Conservation (phyloP, 352 stramenopile genomes). For the Phytophthora tubulina region DNA sequence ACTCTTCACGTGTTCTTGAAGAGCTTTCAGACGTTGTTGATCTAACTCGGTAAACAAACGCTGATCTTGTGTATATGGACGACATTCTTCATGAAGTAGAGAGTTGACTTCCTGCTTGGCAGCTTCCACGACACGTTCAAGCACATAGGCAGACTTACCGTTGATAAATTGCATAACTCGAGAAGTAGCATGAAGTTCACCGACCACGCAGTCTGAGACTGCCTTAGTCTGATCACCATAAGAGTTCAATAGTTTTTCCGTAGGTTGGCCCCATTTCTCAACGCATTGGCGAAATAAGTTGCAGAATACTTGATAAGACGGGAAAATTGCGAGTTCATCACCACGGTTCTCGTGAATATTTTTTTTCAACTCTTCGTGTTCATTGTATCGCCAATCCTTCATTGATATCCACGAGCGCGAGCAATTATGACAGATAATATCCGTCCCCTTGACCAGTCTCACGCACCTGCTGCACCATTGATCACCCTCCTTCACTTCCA, state of each 20-base stretch:
- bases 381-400: conserved; percentile 34
- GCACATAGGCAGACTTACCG: conserved; percentile 10
- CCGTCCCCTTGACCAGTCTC: conserved; percentile 2
- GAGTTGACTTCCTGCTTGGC: conserved; percentile 26
- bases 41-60: not conserved
- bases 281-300: not conserved
- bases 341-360: conserved; percentile 44
- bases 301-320: conserved; percentile 55
- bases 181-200: too few species aligned
- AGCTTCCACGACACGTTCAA: conserved; percentile 11
- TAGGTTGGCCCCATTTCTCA: conserved; percentile 1
- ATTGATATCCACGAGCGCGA: not conserved
- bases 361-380: conserved; percentile 27
- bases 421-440: conserved; percentile 30
- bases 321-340: conserved; percentile 51
- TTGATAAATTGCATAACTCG: conserved; percentile 38
- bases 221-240: not conserved
- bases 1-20: not conserved
- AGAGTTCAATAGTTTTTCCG: conserved; percentile 26
- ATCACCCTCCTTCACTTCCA: not conserved
- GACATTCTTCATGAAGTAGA: conserved; percentile 35
- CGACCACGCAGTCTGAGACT: not conserved
- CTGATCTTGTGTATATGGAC: too few species aligned
- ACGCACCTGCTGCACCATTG: conserved; percentile 21
- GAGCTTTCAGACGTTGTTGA: conserved; percentile 23